Evolutionary conservation across 495 filamentous ascomycete species (phyloP), one percentile per base, ranked within the genome.

Genomic region (Penicillium flavigenum): DNA sequence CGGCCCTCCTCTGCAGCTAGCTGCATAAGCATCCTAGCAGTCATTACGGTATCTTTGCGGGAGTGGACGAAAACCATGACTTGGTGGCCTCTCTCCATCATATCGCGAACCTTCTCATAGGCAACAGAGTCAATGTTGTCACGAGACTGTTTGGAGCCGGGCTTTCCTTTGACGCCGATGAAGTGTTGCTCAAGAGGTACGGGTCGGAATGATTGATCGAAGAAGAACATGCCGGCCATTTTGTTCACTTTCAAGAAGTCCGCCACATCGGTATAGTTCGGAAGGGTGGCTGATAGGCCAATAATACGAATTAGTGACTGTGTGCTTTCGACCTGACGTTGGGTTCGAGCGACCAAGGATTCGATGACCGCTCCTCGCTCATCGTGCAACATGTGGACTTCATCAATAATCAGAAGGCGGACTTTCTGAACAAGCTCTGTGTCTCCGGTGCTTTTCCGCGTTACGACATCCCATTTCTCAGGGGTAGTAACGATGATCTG

Each of bases 21-120:
- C 63, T 96, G 86, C 56, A 87, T 84, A 27, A 99, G 81, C 73
- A 84, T 89, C 57, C 88, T 89, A 22, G 94, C 92, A 0, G 93
- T 96, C 49, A 85, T 81, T 41, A 96, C 81, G 1, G 94, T 99
- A 64, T 99, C 95, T 70, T 95, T 94, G 22, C 94, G 83, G 3
- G 92, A 96, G 68, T 99, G 94, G 3, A 99, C 94, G 72, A 99
- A 98, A 0, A 99, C 92, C 94, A 99, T 99, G 50, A 98, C 83
- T 65, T 99, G 94, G 61, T 99, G 92, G 10, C 88, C 91, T 54
- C 78, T 75, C 63, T 88, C 82, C 10, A 98, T 78, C 94, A 97
- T 97, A 43, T 88, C 88, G 55, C 85, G 86, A n/a, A 96, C 93
- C 70, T 99, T 99, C 58, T 97, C 91, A 68, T 91, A 98, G 0